Base-by-base conservation (phyloP, 352 stramenopile species). In the Blastocystis hominis region DNA sequence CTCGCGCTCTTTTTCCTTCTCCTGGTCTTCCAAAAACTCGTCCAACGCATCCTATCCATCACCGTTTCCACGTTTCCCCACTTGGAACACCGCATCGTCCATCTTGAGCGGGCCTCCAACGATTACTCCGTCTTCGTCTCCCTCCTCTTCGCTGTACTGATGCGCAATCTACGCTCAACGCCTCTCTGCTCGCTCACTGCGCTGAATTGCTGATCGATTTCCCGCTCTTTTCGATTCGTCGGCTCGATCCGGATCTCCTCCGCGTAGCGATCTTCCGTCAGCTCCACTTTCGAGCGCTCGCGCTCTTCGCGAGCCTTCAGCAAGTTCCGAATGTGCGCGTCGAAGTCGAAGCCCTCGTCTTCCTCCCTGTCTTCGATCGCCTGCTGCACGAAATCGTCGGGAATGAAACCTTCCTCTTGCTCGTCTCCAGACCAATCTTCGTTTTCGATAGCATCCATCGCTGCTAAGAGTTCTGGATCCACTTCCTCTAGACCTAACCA, bases 291-390 rank as follows among this genome's bases (percentile, higher is more conserved):
- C 6, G 40, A 77, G 30, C 17, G 54, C 44, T 86, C 76, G 0
- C 55, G 9, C 61, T 86, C 76, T n/a, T 72, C 76, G 24, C 63
- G 76, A 10, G 38, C 46, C 13, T 54, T 55, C 44, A 86, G 7
- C 36, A 86, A 50, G 47, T 86, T 86, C 6, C 76, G 76, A 38
- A 86, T 86, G 53, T 86, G 76, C 20, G 46, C 47, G 40, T 86
- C 59, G 20, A 86, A 86, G 3, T 86, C 76, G 42, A 76, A 86
- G 0, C 24, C 50, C 3, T 59, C 30, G 9, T 70, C 76, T 0
- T 17, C 47, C 36, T 54, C 63, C 36, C 77, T 80, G 55, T 80
- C 70, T 4, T 80, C 70, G 70, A 80, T 80, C 13, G 70, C 70
- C 42, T 80, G 70, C 55, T 80, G 70, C 15, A 80, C 38, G 46